Evolutionary conservation across 2,329 filamentous ascomycete genomes (phyloP).

Genomic region (Chaetomium sp.): DNA sequence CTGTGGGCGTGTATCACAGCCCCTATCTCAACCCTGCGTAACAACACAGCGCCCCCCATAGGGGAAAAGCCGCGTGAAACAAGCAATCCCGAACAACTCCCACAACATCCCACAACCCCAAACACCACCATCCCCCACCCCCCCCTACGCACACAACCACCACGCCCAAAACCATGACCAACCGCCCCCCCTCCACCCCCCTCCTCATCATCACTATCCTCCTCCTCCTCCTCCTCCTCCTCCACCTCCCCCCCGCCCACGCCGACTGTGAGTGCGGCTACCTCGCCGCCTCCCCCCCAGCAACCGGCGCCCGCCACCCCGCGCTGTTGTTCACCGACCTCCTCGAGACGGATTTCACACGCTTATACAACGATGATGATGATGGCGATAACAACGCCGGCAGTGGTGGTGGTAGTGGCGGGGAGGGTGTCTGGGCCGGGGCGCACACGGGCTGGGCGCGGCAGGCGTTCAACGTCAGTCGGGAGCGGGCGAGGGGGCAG

Average conservation of each 20-base stretch:
- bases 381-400: no score
- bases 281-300: conserved; percentile 49
- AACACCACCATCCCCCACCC: no score
- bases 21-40: neutral
- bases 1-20: neutral
- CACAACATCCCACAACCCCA: neutral
- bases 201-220: neutral
- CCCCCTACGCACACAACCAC: no score
- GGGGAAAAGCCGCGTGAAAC: neutral
- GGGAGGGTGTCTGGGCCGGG: conserved; percentile 1
- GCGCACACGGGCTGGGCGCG: conserved; percentile 64
- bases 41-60: neutral
- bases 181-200: neutral
- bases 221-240: conserved; percentile 25
- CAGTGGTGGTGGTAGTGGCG: no score
- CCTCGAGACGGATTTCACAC: conserved; percentile 72
- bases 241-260: conserved; percentile 31
- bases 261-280: conserved; percentile 75
- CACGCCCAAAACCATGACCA: neutral
- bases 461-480: conserved; percentile 67
- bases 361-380: conserved; percentile 39
- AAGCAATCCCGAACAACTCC: neutral
- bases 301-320: conserved; percentile 23
- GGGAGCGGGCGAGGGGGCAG: conserved; percentile 58
- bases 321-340: conserved; percentile 66